Conservation (phyloP, 495 filamentous ascomycete species). For the Tuber melanosporum region DNA sequence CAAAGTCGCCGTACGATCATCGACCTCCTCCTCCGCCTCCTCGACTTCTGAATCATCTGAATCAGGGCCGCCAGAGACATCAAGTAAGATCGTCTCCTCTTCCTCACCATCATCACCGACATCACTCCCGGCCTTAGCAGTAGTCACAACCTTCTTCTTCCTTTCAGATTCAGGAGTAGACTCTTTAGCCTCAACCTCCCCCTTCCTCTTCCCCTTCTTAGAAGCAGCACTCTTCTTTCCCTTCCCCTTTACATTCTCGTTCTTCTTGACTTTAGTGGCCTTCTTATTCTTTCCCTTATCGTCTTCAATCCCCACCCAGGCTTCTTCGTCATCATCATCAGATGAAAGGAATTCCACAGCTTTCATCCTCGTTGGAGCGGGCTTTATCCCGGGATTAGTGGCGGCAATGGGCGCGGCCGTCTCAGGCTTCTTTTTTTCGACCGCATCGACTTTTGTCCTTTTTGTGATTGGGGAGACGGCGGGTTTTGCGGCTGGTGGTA, state of each 20-base stretch:
- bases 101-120: conserved; percentile 40
- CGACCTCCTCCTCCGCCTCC: conserved; percentile 48
- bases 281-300: conserved; percentile 30
- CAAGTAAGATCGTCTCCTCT: conserved; percentile 30
- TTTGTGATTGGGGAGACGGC: conserved; percentile 54
- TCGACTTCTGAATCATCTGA: conserved; percentile 43
- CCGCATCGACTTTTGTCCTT: conserved; percentile 53
- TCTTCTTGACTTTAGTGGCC: conserved; percentile 13
- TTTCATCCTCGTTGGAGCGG: conserved; percentile 28
- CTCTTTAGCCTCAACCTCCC: conserved; percentile 21
- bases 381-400: not conserved
- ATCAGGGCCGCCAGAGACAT: conserved; percentile 31
- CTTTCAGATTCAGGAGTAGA: conserved; percentile 10
- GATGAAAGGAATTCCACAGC: conserved; percentile 40
- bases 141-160: conserved; percentile 39
- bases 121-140: conserved; percentile 45
- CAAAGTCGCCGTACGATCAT: conserved; percentile 64
- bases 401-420: conserved; percentile 14
- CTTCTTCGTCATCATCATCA: conserved; percentile 29
- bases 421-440: conserved; percentile 8
- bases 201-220: conserved; percentile 11
- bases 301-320: conserved; percentile 27
- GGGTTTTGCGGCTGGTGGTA: conserved; percentile 44
- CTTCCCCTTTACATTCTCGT: conserved; percentile 11
- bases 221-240: conserved; percentile 18